Evolutionary conservation across 2,329 filamentous ascomycete genomes (phyloP), one percentile per base, ranked within the genome.

Genomic region (Fusarium algeriense): DNA sequence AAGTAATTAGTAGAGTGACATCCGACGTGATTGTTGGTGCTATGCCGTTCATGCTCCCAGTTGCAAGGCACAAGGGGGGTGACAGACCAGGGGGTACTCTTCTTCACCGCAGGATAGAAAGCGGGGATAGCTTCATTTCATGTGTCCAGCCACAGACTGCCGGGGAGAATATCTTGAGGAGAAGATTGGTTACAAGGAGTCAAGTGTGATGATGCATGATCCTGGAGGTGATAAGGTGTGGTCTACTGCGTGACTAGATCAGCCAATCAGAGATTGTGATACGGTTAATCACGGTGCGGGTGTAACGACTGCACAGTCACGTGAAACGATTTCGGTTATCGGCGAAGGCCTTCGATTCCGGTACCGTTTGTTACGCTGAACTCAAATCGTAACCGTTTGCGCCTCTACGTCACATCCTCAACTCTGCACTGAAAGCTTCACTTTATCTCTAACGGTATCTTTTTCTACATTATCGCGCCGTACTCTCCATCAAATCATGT

Each of bases 171-270:
- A 63, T 60, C 64, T 70, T 52, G 37, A 67, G 54, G 63, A 69
- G 64, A 55, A 62, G 55, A 75, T 75, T 75, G 71, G 69, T 50
- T 56, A 35, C 32, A 48, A 43, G 34, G 43, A 49, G 44, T 43
- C 12, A 15, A 40, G 53, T 73, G 73, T 75, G 73, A 75, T 34
- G 64, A 67, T 64, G 71, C 64, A 61, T 70, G 53, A 71, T 66
- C 60, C 52, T 53, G 46, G 57, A 57, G 53, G 69, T 75, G 71
- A 75, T 49, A 50, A 63, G 63, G 59, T 57, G 46, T 54, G 54
- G 54, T 58, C 48, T 52, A 20, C 55, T 45, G 54, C 58, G 30
- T 60, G 58, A 44, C 28, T 28, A 55, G 61, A 41, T 34, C 44
- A 63, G 23, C 72, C 60, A 75, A 75, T 68, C 50, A 73, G 61